A percentile compares a stretch with the other conserved stretches of the same genome.
Evolutionary conservation across 2,329 filamentous ascomycete genomes (phyloP).

Genomic region (Calonectria pteridis): DNA sequence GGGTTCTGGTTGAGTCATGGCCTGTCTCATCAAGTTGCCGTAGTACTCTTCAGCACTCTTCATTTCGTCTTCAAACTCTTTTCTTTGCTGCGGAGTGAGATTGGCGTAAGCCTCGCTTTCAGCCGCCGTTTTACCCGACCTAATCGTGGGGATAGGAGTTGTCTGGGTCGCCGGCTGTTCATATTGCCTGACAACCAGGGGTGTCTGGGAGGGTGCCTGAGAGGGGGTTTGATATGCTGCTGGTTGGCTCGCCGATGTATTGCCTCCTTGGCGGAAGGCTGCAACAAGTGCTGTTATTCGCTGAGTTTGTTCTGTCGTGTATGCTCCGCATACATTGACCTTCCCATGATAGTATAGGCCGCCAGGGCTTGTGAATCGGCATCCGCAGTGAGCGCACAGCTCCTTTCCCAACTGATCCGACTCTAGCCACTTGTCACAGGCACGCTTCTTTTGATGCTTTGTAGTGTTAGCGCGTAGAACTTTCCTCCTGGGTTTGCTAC

Average conservation of each 20-base stretch:
- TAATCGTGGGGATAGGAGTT: neutral
- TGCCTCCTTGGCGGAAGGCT: slow-evolving; percentile 19
- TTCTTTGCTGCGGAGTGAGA: slow-evolving; percentile 49
- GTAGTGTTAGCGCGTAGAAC: slow-evolving; percentile 26
- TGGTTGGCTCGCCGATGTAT: neutral
- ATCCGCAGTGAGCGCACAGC: slow-evolving; percentile 60
- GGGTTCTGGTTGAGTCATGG: slow-evolving; percentile 52
- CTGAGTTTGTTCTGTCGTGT: slow-evolving; percentile 37
- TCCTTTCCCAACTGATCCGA: slow-evolving; percentile 44
- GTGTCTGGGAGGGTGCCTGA: neutral
- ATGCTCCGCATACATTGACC: slow-evolving; percentile 61
- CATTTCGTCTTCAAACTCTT: slow-evolving; percentile 47
- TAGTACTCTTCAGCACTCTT: slow-evolving; percentile 51
- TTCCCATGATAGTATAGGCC: slow-evolving; percentile 60
- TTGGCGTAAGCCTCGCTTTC: slow-evolving; percentile 59
- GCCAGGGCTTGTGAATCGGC: slow-evolving; percentile 55
- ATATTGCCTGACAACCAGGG: neutral
- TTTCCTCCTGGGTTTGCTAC: slow-evolving; percentile 18
- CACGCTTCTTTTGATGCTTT: slow-evolving; percentile 46
- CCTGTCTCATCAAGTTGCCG: slow-evolving; percentile 56
- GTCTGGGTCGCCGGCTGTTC: neutral
- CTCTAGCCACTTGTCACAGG: slow-evolving; percentile 38
- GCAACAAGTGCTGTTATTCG: slow-evolving; percentile 30
- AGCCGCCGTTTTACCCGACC: slow-evolving; percentile 29
- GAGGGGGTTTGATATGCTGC: neutral